Conservation (phyloP, 495 filamentous ascomycete species). For the Xylaria grammica region DNA sequence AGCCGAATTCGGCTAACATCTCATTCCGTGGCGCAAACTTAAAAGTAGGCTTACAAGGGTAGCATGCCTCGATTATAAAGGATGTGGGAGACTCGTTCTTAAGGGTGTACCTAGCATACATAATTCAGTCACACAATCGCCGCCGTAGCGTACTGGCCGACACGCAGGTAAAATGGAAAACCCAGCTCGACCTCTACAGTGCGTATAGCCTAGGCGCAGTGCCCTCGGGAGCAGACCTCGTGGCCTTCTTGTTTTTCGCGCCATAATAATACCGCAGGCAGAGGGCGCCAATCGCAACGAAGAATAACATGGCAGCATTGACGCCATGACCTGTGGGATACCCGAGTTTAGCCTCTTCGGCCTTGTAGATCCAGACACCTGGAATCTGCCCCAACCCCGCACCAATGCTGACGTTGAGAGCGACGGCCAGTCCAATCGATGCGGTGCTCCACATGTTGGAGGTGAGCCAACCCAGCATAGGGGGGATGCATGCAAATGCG, state of each 20-base stretch:
- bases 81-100: not conserved
- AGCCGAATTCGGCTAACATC: too few relatives aligned
- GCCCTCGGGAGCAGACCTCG: conserved; percentile 32
- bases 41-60: not conserved
- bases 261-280: conserved; percentile 48
- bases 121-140: not conserved
- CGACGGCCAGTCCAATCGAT: conserved; percentile 68
- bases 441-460: conserved; percentile 69
- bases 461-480: conserved; percentile 72
- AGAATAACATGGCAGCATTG: conserved; percentile 54
- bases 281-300: conserved; percentile 46
- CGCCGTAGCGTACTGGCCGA: not conserved
- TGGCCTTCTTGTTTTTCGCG: conserved; percentile 41
- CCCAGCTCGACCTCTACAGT: conserved; percentile 18
- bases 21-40: too few relatives aligned
- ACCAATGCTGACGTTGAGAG: conserved; percentile 70
- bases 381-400: conserved; percentile 70
- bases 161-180: not conserved
- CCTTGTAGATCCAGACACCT: conserved; percentile 76
- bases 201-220: conserved; percentile 34
- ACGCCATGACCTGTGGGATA: conserved; percentile 70
- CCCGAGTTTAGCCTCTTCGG: conserved; percentile 60
- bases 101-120: not conserved
- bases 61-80: not conserved
- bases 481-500: conserved; percentile 59